Evolutionary conservation across 225 moss, liverwort and hornwort genomes (phyloP).

Genomic region (Takakia lepidozioides): DNA sequence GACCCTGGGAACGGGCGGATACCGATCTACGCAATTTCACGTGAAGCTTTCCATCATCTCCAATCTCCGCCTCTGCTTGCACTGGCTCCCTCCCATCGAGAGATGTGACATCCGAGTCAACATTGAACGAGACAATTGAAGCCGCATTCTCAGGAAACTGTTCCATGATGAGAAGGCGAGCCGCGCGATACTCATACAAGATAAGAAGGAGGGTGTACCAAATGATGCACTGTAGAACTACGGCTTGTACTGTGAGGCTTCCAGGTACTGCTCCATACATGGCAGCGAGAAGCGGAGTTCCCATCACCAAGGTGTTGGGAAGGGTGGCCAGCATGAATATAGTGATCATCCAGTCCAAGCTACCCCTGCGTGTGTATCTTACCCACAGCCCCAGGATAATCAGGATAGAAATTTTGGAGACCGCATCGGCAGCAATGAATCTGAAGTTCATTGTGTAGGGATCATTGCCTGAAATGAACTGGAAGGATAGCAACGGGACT

Average conservation of each 20-base stretch:
- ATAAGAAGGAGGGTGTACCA: slow-evolving; percentile 40
- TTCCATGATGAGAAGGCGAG: neutral
- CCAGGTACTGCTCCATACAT: slow-evolving; percentile 20
- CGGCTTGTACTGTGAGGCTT: slow-evolving; percentile 26
- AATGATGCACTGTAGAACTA: slow-evolving; percentile 24
- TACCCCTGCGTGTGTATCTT: slow-evolving; percentile 22
- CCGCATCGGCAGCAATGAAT: slow-evolving; percentile 32
- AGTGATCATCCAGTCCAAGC: slow-evolving; percentile 26
- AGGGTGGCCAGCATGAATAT: slow-evolving; percentile 45
- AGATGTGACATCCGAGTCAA: neutral
- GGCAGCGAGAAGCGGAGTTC: slow-evolving; percentile 27
- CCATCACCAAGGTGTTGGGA: slow-evolving; percentile 42
- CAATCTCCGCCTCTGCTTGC: no score
- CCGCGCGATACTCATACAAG: slow-evolving; percentile 24
- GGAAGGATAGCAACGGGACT: slow-evolving; percentile 23
- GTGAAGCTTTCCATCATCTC: no score
- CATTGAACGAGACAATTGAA: neutral
- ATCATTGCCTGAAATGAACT: slow-evolving; percentile 33
- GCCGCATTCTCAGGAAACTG: neutral
- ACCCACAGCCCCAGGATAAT: slow-evolving; percentile 19
- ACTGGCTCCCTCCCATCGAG: no score
- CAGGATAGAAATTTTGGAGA: slow-evolving; percentile 23
- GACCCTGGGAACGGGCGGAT: neutral
- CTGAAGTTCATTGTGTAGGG: slow-evolving; percentile 27
- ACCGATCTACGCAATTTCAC: no score